Evolutionary conservation across 768 basidiomycete species (phyloP).

Genomic region (Amanita rimosa): DNA sequence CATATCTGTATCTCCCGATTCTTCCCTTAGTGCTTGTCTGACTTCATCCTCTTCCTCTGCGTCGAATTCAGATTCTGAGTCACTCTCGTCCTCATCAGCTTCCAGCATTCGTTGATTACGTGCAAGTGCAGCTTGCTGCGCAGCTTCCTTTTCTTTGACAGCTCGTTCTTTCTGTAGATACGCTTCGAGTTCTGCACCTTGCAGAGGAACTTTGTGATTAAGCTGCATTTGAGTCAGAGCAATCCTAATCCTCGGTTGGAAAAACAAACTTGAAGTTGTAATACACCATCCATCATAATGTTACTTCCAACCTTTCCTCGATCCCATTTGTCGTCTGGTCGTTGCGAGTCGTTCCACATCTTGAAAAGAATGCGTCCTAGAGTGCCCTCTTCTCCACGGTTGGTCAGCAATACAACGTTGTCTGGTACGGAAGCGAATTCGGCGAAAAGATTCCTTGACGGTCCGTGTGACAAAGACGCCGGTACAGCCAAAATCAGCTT

Average conservation of each 20-base stretch:
- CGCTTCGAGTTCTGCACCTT: constrained; percentile 80
- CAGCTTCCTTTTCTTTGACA: constrained; percentile 74
- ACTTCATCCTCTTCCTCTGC: constrained; percentile 56
- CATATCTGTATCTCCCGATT: constrained; percentile 17
- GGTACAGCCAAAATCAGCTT: constrained; percentile 94
- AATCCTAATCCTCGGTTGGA: not conserved
- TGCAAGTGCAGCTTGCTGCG: constrained; percentile 73
- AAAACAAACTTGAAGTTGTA: constrained; percentile 51
- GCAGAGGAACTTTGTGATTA: constrained; percentile 80
- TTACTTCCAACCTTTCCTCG: constrained; percentile 82
- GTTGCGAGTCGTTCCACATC: constrained; percentile 76
- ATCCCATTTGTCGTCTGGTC: constrained; percentile 78
- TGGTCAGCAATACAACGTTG: constrained; percentile 83
- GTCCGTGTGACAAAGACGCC: constrained; percentile 85
- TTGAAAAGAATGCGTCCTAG: constrained; percentile 72
- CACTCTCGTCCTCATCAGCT: constrained; percentile 86
- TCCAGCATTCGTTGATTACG: constrained; percentile 85
- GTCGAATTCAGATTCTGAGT: constrained; percentile 63
- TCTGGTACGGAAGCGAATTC: constrained; percentile 76
- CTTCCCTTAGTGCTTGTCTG: constrained; percentile 40
- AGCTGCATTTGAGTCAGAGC: constrained; percentile 36
- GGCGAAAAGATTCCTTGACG: constrained; percentile 76
- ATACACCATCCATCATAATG: constrained; percentile 64
- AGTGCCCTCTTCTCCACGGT: constrained; percentile 69
- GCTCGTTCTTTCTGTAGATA: constrained; percentile 66